A percentile compares a stretch with the other conserved stretches of the same genome.
Conservation (phyloP, 1,284 basidiomycete genomes). For the Sphaerobolus stellatus region DNA sequence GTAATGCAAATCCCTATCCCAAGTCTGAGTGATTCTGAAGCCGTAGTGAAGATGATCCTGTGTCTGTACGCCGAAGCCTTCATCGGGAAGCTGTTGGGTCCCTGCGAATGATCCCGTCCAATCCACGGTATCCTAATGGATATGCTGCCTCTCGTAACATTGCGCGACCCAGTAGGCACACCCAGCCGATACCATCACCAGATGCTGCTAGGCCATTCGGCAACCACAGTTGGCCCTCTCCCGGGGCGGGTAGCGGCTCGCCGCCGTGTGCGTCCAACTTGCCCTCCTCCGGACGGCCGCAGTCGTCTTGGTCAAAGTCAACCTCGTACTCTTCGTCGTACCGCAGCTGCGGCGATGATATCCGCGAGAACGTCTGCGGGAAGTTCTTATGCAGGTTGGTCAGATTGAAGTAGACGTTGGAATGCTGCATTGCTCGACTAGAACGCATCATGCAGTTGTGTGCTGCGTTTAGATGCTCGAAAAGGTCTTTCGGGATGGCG, state of each 20-base stretch:
- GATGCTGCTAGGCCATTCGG: slow-evolving; percentile 59
- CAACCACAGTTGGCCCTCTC: slow-evolving; percentile 73
- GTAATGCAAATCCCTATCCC: too few relatives aligned
- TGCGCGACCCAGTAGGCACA: slow-evolving; percentile 74
- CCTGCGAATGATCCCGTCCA: slow-evolving; percentile 68
- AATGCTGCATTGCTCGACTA: background rate
- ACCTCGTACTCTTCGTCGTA: slow-evolving; percentile 69
- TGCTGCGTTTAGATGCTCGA: slow-evolving; percentile 1
- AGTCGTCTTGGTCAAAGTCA: slow-evolving; percentile 77
- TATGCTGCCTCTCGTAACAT: slow-evolving; percentile 79
- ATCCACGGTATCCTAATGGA: slow-evolving; percentile 65
- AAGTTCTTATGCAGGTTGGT: slow-evolving; percentile 64
- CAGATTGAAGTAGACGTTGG: slow-evolving; percentile 47
- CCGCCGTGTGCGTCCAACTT: slow-evolving; percentile 54
- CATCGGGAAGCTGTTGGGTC: too few relatives aligned
- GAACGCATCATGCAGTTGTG: slow-evolving; percentile 5
- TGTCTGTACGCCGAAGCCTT: too few relatives aligned
- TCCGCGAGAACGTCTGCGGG: slow-evolving; percentile 68
- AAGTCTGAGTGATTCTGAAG: too few relatives aligned
- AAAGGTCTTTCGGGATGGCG: slow-evolving; percentile 1
- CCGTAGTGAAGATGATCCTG: too few relatives aligned
- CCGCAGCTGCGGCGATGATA: slow-evolving; percentile 61
- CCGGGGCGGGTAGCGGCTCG: slow-evolving; percentile 32
- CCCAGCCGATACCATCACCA: slow-evolving; percentile 69
- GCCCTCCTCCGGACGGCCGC: slow-evolving; percentile 75